Evolutionary conservation across 306 rosid species (phyloP).

Genomic region (Cicer bijugum): DNA sequence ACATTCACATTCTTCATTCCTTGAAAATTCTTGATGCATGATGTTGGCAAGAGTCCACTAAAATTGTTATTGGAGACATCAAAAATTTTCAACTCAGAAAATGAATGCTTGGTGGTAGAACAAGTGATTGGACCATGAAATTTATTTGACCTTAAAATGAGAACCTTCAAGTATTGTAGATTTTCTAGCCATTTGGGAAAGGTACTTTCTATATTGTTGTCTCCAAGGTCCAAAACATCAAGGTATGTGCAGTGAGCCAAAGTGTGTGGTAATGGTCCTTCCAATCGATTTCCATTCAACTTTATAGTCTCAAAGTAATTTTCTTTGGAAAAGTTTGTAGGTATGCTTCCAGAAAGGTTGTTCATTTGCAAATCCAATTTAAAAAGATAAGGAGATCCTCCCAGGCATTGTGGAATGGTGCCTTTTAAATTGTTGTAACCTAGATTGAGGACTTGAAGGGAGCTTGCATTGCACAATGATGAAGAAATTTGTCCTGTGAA

Average conservation of each 20-base stretch:
- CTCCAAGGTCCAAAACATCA: slow-evolving; percentile 51
- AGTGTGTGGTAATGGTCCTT: slow-evolving; percentile 45
- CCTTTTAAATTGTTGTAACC: slow-evolving; percentile 37
- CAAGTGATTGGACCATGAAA: slow-evolving; percentile 47
- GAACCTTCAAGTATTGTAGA: slow-evolving; percentile 42
- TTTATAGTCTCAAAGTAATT: slow-evolving; percentile 27
- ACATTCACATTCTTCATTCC: slow-evolving; percentile 41
- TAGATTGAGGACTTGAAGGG: not conserved
- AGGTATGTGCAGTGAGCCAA: slow-evolving; percentile 9
- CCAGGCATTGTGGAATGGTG: slow-evolving; percentile 36
- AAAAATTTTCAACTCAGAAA: slow-evolving; percentile 45
- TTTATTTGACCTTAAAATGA: slow-evolving; percentile 47
- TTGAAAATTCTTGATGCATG: slow-evolving; percentile 37
- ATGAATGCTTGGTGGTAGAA: slow-evolving; percentile 2
- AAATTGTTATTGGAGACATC: slow-evolving; percentile 50
- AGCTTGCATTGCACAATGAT: slow-evolving; percentile 16
- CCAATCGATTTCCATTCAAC: slow-evolving; percentile 45
- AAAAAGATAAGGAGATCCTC: not conserved
- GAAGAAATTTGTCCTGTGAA: slow-evolving; percentile 33
- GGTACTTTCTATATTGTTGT: slow-evolving; percentile 38
- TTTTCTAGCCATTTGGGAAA: slow-evolving; percentile 51
- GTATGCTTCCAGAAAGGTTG: slow-evolving; percentile 44
- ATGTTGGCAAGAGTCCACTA: slow-evolving; percentile 44
- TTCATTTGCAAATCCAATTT: slow-evolving; percentile 47
- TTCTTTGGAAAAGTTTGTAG: not conserved